Percentiles rank a stretch among this genome's conserved stretches.
Evolutionary conservation across 768 basidiomycete species (phyloP).

Genomic region (Boletus tylopilopsis): DNA sequence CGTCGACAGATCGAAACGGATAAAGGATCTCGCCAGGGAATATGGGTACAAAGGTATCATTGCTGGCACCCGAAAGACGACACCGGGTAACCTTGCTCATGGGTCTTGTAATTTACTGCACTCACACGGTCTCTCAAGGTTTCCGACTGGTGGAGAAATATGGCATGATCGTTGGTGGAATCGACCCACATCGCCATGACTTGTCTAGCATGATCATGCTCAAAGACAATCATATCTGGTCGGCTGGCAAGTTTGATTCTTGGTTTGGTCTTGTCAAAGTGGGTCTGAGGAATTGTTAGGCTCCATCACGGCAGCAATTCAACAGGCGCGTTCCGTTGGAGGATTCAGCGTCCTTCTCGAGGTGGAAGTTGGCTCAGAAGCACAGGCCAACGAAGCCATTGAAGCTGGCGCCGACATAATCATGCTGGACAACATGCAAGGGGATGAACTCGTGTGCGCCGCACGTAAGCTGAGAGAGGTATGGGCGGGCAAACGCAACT

Average conservation of each 20-base stretch:
- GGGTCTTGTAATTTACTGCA: neutral
- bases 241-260: slow-evolving; percentile 58
- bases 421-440: slow-evolving; percentile 94
- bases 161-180: slow-evolving; percentile 96
- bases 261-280: neutral
- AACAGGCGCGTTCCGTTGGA: slow-evolving; percentile 81
- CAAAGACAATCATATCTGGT: slow-evolving; percentile 99
- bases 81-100: slow-evolving; percentile 60
- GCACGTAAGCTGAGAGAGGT: slow-evolving; percentile 71
- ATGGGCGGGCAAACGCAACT: slow-evolving; percentile 79
- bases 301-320: slow-evolving; percentile 86
- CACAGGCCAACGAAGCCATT: slow-evolving; percentile 96
- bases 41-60: slow-evolving; percentile 85
- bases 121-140: slow-evolving; percentile 42
- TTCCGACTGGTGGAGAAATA: slow-evolving; percentile 98
- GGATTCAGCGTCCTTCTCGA: slow-evolving; percentile 91
- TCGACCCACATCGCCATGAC: slow-evolving; percentile 93
- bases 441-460: slow-evolving; percentile 60
- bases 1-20: slow-evolving; percentile 64
- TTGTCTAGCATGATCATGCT: slow-evolving; percentile 99
- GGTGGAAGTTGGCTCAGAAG: slow-evolving; percentile 87
- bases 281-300: slow-evolving; percentile 40
- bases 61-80: slow-evolving; percentile 96
- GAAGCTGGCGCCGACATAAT: slow-evolving; percentile 91
- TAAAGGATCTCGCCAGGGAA: slow-evolving; percentile 72